Base-by-base conservation (phyloP, 768 basidiomycete species). In the Suillus fuscotomentosus region DNA sequence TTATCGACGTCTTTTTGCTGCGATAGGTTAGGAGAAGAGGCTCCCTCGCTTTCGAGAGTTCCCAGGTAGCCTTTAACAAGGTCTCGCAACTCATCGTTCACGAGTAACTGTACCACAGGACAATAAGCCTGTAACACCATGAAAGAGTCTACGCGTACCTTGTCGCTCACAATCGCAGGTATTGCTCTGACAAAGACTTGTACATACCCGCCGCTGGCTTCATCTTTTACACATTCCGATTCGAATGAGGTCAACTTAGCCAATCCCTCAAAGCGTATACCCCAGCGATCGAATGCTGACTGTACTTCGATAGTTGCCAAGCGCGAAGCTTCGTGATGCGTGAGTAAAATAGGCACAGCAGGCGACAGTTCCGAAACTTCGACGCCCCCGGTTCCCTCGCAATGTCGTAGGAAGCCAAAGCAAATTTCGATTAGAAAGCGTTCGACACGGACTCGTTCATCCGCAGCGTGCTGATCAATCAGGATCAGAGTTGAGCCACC, bases 381-480 rank as follows among this genome's bases (percentile, higher is more conserved):
- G 63, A 84, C 77, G 60, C 77, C 76, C 11, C 73, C 70, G 17
- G 67, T 71, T 62, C 71, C 70, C 67, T 79, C 75, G 54, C 76
- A 78, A 62, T 81, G 72, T 20, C 61, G 64, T 66, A 88, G 82
- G 73, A 86, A 94, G 15, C 88, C 88, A 55, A 81, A 73, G 76
- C 93, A 95, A n/a, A 95, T 72, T 55, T 87, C 85, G 66, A 81
- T 83, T 69, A 97, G 81, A 73, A 93, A 91, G 34, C 79, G 77
- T 77, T 99, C 97, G 64, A 99, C 93, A 24, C 96, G 88, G 53
- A 98, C 80, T 24, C 97, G 88, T 76, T 99, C 97, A 72, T 97
- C 94, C n/a, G 96, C 97, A 14, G 97, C 97, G 73, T 99, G 97
- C 75, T 99, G 97, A 79, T 99, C 97, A 55, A 99, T 83, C 60